phyloP scores from a whole-genome alignment of 352 stramenopile species.

The Globisporangium cylindrosporum region DNA sequence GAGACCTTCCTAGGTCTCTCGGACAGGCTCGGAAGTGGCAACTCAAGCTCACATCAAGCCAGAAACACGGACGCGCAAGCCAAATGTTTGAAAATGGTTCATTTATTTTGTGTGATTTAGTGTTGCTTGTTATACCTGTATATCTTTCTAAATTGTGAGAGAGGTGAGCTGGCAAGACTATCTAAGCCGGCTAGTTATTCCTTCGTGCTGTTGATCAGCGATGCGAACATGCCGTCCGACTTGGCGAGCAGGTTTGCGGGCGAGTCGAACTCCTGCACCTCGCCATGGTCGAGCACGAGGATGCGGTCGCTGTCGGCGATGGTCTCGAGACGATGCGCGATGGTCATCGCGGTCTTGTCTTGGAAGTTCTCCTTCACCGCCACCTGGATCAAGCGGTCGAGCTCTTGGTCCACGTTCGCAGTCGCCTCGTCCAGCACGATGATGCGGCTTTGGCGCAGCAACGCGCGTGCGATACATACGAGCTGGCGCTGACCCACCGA shows the following conservation, averaged over 20 bases:
- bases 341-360: constrained; percentile 81
- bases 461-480: constrained; percentile 91
- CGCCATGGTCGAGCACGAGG: constrained; percentile 88
- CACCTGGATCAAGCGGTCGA: constrained; percentile 76
- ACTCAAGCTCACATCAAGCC: no score
- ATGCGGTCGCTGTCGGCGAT: constrained; percentile 94
- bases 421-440: constrained; percentile 97
- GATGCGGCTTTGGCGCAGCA: constrained; percentile 77
- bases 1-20: no score
- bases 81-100: no score
- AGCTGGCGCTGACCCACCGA: constrained; percentile 93
- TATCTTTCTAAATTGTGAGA: no score
- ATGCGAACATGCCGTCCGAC: constrained; percentile 20
- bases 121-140: no score
- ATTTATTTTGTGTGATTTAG: no score
- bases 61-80: no score
- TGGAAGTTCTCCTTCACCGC: constrained; percentile 53
- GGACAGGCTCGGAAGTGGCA: no score
- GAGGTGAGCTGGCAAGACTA: neutral
- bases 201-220: constrained; percentile 5
- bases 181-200: neutral
- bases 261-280: constrained; percentile 70
- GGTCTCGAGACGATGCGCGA: constrained; percentile 95
- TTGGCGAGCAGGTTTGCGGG: constrained; percentile 57
- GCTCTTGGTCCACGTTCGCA: constrained; percentile 80